Base-by-base conservation (phyloP, 345 rosid species). In the Ricinus communis region DNA sequence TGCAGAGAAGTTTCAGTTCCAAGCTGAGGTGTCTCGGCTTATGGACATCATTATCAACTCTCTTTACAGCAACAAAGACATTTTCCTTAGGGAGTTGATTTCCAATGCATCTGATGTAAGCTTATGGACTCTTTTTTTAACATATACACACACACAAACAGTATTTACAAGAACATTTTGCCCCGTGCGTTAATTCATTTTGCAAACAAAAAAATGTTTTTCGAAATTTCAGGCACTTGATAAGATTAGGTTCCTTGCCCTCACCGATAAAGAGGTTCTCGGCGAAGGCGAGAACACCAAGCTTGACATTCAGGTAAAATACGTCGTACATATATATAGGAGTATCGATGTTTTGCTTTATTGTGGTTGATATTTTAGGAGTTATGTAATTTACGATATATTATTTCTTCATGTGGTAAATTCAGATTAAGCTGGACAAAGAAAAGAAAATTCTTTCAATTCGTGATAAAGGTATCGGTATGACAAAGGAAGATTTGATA, bases 31-130 rank as follows among this genome's bases (percentile, higher is more conserved):
- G 53, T 95, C 99, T 69, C 85, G 99, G 87, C 98, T 90, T 50
- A 92, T 95, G 99, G 99, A 95, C 62, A 95, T 95, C 73, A 78
- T 95, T 56, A 87, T 95, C 82, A 95, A 95, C 88, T 95, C 99
- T 75, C 97, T 95, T 15, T 92, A 95, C 79, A 95, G 99, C 71
- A 95, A 95, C 81, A 95, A 92, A 82, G 99, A 95, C 43, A 95
- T 95, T 76, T 95, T 92, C 97, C 81, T 95, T 3, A 89, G 98
- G 83, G 98, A 95, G 81, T 81, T 92, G 87, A 95, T 95, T 71
- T 95, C 99, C 55, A 95, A 95, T 74, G 99, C 99, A 54, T 95
- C 98, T 77, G 99, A 95, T 85, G 99, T 95, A 69, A 87, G 93
- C 59, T 22, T 52, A 4, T 51, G 0, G 40, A 5, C 7, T 28